Percentiles rank a stretch among this genome's conserved stretches.
phyloP scores from a whole-genome alignment of 495 filamentous ascomycete species.

The Daldinia bambusicola region DNA sequence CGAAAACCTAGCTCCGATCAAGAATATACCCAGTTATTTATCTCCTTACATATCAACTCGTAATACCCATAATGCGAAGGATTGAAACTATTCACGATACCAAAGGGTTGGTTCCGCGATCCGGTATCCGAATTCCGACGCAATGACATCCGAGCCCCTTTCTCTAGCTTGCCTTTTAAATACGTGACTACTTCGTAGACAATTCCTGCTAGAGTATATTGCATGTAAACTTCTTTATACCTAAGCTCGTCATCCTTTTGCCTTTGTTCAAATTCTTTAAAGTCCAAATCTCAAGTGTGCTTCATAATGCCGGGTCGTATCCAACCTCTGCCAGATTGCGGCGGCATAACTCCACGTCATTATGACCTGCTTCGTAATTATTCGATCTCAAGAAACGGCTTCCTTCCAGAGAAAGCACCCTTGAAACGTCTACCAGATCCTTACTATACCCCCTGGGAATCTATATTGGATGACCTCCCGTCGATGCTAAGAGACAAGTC shows the following conservation, averaged over 20 bases:
- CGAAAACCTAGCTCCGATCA: background rate
- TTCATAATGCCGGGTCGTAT: slow-evolving; percentile 30
- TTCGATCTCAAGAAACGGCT: slow-evolving; percentile 67
- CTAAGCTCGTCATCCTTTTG: too few species aligned
- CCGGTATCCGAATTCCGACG: slow-evolving; percentile 39
- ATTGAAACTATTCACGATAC: slow-evolving; percentile 3
- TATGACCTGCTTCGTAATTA: slow-evolving; percentile 24
- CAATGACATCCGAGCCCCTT: slow-evolving; percentile 16
- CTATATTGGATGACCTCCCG: slow-evolving; percentile 80
- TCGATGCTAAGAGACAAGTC: slow-evolving; percentile 79
- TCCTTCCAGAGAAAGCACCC: slow-evolving; percentile 81
- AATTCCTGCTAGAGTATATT: background rate
- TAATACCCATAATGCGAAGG: background rate
- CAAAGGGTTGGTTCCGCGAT: slow-evolving; percentile 28
- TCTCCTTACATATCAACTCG: background rate
- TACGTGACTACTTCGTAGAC: slow-evolving; percentile 1
- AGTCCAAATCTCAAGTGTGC: background rate
- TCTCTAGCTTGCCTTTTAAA: slow-evolving; percentile 6
- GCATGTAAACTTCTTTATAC: background rate
- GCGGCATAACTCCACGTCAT: background rate
- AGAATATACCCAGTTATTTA: background rate
- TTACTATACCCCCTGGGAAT: slow-evolving; percentile 92
- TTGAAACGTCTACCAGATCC: slow-evolving; percentile 78
- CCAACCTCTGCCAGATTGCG: slow-evolving; percentile 3
- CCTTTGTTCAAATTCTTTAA: background rate